A percentile compares a stretch with the other conserved stretches of the same genome.
These are phyloP conservation scores for Termitomyces sp. DNA, from an alignment of 768 basidiomycete genomes.

Conservation along the genomic window DNA sequence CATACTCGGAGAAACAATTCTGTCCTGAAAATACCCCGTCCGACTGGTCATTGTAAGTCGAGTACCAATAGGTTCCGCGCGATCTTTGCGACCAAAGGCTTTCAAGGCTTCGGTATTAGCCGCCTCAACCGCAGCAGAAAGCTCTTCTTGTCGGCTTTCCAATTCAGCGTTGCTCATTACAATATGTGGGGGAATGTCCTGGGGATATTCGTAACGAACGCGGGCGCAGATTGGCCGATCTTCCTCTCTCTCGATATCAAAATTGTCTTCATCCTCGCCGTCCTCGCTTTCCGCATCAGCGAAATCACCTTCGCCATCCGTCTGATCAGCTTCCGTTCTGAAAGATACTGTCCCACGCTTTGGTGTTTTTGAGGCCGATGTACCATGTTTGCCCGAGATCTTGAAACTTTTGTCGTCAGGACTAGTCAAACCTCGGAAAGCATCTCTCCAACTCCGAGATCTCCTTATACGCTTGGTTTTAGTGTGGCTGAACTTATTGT, in stretches of 20 bases:
- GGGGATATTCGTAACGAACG: conserved; percentile 56
- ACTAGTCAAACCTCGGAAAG: conserved; percentile 45
- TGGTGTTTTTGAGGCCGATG: conserved; percentile 24
- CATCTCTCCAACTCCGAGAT: conserved; percentile 58
- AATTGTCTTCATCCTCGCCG: conserved; percentile 47
- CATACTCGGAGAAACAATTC: conserved; percentile 94
- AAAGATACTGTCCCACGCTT: background rate
- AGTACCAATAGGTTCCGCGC: conserved; percentile 69
- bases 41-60: conserved; percentile 93
- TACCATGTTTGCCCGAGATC: conserved; percentile 12
- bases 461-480: conserved; percentile 48
- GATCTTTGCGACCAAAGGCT: conserved; percentile 26
- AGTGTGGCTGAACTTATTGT: conserved; percentile 39
- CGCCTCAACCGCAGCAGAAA: conserved; percentile 48
- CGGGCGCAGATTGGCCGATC: conserved; percentile 76
- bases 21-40: conserved; percentile 90
- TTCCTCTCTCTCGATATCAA: conserved; percentile 49
- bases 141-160: conserved; percentile 48
- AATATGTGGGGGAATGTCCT: conserved; percentile 12
- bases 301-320: conserved; percentile 45
- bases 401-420: conserved; percentile 31
- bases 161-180: conserved; percentile 35
- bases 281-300: conserved; percentile 54
- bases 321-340: conserved; percentile 14
- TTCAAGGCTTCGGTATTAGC: conserved; percentile 44